Evolutionary conservation across 768 basidiomycete genomes (phyloP).

Genomic region (Termitomyces sp.): DNA sequence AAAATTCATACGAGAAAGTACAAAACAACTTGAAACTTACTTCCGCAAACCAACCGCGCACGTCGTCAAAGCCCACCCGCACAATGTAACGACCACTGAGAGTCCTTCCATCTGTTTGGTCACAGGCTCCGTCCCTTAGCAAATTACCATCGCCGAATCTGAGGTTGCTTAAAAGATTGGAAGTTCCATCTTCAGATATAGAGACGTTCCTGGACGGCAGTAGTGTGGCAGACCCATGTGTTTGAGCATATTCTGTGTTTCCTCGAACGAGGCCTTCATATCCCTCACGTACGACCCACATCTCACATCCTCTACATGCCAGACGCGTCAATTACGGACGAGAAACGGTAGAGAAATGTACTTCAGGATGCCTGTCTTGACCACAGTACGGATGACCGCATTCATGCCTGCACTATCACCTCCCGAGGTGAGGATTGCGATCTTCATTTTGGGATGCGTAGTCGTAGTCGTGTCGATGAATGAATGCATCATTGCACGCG

Average conservation of each 20-base stretch:
- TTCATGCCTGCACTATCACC: conserved; percentile 99
- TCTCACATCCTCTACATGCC: conserved; percentile 80
- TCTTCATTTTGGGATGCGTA: conserved; percentile 55
- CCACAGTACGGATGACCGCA: conserved; percentile 89
- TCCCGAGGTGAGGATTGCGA: conserved; percentile 92
- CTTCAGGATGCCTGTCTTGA: conserved; percentile 91
- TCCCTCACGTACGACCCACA: conserved; percentile 95
- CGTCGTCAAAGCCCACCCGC: conserved; percentile 97
- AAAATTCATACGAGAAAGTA: neutral
- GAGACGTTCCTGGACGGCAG: conserved; percentile 6
- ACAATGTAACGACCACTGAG: conserved; percentile 93
- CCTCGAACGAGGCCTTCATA: conserved; percentile 97
- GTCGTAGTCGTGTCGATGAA: neutral
- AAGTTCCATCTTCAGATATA: conserved; percentile 10
- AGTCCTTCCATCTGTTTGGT: conserved; percentile 62
- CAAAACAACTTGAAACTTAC: conserved; percentile 31
- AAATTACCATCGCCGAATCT: conserved; percentile 81
- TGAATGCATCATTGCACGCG: too few species aligned
- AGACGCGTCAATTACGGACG: conserved; percentile 1
- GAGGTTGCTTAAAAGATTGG: conserved; percentile 59
- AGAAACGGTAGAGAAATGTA: conserved; percentile 25
- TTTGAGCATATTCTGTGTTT: conserved; percentile 46
- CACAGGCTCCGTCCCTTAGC: conserved; percentile 78
- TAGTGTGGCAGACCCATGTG: conserved; percentile 13
- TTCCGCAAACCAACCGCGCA: conserved; percentile 91